A percentile compares a stretch with the other conserved stretches of the same genome.
These are phyloP conservation scores for Saccharomycopsis sp. DNA, from an alignment of 805 yeast genomes.

Conservation along the genomic window DNA sequence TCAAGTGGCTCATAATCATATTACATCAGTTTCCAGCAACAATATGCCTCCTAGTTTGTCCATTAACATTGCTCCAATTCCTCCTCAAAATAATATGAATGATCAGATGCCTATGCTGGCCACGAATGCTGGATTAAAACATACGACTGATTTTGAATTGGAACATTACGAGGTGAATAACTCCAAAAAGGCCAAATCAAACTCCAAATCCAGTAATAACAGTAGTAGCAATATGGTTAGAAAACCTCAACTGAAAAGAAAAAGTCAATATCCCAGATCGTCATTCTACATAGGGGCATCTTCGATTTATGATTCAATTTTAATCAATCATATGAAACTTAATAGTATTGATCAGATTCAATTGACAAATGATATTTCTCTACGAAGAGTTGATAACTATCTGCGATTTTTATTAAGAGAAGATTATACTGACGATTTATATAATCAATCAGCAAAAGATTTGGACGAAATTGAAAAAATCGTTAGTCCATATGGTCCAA, in stretches of 20 bases:
- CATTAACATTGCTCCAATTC: too few relatives aligned
- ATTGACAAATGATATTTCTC: conserved; percentile 49
- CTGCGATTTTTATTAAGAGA: conserved; percentile 72
- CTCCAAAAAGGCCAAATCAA: too few relatives aligned
- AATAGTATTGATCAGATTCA: conserved; percentile 76
- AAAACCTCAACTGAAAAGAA: background rate
- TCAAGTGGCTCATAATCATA: too few relatives aligned
- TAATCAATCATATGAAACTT: conserved; percentile 52
- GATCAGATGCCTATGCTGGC: too few relatives aligned
- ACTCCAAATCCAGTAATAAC: too few relatives aligned
- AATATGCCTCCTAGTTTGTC: too few relatives aligned
- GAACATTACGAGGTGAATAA: too few relatives aligned
- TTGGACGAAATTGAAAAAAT: conserved; percentile 77
- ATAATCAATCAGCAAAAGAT: conserved; percentile 59
- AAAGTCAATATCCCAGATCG: conserved; percentile 82
- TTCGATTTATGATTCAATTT: conserved; percentile 65
- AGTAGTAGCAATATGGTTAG: too few relatives aligned
- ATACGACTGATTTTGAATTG: too few relatives aligned
- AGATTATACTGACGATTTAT: conserved; percentile 65
- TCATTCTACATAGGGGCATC: conserved; percentile 85
- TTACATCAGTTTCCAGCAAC: too few relatives aligned
- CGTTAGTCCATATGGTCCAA: conserved; percentile 88
- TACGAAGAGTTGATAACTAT: conserved; percentile 70
- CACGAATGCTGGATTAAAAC: too few relatives aligned
- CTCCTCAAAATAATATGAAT: too few relatives aligned